Evolutionary conservation across 768 basidiomycete species (phyloP), one percentile per base, ranked within the genome.

Genomic region (Suillus alpinus): DNA sequence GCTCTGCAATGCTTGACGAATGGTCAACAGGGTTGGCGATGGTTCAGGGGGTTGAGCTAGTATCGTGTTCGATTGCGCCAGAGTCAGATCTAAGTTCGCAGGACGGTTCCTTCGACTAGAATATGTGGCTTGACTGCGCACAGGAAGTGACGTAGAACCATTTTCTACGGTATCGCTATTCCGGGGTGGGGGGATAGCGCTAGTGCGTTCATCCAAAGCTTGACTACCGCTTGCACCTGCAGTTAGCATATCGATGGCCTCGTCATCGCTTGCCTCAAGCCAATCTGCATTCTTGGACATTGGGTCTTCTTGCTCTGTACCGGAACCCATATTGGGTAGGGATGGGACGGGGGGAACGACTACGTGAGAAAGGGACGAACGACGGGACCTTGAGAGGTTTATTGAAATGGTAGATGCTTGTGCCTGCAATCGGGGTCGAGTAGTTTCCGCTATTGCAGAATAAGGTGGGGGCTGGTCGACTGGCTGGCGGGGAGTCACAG

Each of bases 251-350:
- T 92, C 86, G 58, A 94, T 91, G 14, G 91, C 92, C 71, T 94
- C 92, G 58, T 94, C 92, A 63, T 94, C 92, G 65, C 91, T 93
- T 6, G 83, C 85, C 70, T 91, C 86, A 59, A 83, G 78, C 92
- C 94, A 92, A 67, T 95, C 83, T 59, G 73, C 81, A 59, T 70
- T 77, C 68, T 87, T 87, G 8, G 73, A 82, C 16, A 84, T 71
- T 62, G 76, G 69, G 68, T 80, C 79, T 52, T 73, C 74, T 14
- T 69, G 63, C 62, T 75, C 69, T 18, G 69, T 67, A 16, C 68
- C 67, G 36, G 56, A 72, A 67, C 46, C 74, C 65, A 46, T 71
- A 65, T 41, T 80, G 75, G 59, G 79, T 67, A 63, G 70, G 67
- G 41, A 77, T 69, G 53, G 80, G 75, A 44, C 81, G 76, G 68